Evolutionary conservation across 2,329 filamentous ascomycete species (phyloP).

Genomic region (Dothistroma pini): DNA sequence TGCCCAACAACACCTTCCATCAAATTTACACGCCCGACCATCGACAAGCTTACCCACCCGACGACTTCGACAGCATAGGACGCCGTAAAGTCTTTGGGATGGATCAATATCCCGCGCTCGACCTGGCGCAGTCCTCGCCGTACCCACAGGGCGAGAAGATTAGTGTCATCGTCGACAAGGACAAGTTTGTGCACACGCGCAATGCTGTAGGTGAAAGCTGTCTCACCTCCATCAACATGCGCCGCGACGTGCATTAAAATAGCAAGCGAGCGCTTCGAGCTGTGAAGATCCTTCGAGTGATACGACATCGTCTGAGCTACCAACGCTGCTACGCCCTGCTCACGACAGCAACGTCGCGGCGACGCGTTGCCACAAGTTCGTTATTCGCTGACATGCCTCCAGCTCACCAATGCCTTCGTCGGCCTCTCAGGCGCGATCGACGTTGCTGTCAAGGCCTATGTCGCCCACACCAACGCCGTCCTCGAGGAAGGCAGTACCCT

Average conservation of each 20-base stretch:
- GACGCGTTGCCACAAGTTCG: constrained; percentile 4
- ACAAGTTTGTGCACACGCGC: constrained; percentile 23
- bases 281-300: background rate
- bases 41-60: background rate
- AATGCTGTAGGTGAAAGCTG: constrained; percentile 20
- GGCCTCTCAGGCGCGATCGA: constrained; percentile 76
- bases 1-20: background rate
- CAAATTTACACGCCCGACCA: background rate
- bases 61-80: background rate
- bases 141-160: constrained; percentile 8
- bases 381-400: background rate
- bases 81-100: background rate
- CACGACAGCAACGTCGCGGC: constrained; percentile 1
- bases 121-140: background rate
- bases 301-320: background rate
- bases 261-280: background rate
- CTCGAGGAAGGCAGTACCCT: constrained; percentile 51
- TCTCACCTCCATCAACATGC: constrained; percentile 1
- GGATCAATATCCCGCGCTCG: background rate
- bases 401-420: constrained; percentile 71
- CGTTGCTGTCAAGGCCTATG: constrained; percentile 76
- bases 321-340: background rate
- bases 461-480: constrained; percentile 82
- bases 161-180: constrained; percentile 16
- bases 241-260: background rate